phyloP scores from a whole-genome alignment of 176 grass and related monocot genomes.

The Oryza glaberrima region DNA sequence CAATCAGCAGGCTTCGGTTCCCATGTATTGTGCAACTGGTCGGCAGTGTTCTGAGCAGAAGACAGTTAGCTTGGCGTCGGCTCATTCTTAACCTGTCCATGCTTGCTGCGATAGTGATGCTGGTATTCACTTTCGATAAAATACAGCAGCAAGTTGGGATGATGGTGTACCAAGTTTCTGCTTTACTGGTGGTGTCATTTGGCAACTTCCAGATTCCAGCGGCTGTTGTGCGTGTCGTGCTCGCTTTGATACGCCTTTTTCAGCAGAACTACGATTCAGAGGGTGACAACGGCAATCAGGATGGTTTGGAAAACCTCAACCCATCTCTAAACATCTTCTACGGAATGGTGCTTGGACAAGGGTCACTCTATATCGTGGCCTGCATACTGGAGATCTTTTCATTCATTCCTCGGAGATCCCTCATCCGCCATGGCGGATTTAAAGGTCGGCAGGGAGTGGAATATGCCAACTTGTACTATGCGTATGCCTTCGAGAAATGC shows the following conservation, averaged over 20 bases:
- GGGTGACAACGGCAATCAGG: no score
- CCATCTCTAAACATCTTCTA: constrained; percentile 10
- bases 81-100: neutral
- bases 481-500: neutral
- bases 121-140: neutral
- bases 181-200: neutral
- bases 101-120: neutral
- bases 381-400: neutral
- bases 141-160: no score
- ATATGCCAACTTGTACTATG: neutral
- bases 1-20: no score
- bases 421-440: neutral
- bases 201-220: constrained; percentile 24
- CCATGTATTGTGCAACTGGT: no score
- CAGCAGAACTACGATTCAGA: no score
- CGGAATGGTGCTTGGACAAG: neutral
- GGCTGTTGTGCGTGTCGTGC: neutral
- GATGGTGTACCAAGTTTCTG: neutral
- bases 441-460: neutral
- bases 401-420: neutral
- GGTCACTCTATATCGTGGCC: neutral
- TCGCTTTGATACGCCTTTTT: neutral
- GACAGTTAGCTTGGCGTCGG: no score
- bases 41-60: no score
- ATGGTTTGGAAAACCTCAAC: neutral